Evolutionary conservation across 2,329 filamentous ascomycete genomes (phyloP), one percentile per base, ranked within the genome.

Genomic region (Xylariaceae sp.): DNA sequence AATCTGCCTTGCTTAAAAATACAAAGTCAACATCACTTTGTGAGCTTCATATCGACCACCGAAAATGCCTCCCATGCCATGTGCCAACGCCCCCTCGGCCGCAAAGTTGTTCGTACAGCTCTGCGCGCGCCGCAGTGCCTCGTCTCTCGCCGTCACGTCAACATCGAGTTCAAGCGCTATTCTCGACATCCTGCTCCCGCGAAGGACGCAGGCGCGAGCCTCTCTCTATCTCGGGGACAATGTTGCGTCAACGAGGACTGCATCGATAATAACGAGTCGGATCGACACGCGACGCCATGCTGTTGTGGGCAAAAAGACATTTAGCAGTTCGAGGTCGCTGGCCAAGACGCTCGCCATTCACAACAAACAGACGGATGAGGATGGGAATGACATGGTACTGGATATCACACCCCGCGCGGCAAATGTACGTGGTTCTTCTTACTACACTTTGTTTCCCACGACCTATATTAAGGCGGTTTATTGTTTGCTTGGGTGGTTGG

Each of bases 351-450:
- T 75, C 26, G 80, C 80, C 37, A 75, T 86, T 4, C 74, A 80
- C 62, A 96, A 98, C 71, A 90, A 92, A 0, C 86, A 88, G 65
- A 82, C 82, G 53, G 91, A 95, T 71, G 91, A 96, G 28, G 86
- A 93, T 53, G 94, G 94, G 23, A 88, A 91, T n/a, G 84, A 88
- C 17, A 92, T 96, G 87, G 78, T 79, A 66, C 82, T 99, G 21
- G 88, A 89, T 51, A 96, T 98, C 60, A 96, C 92, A 0, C 83
- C 90, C 2, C 85, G 93, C 45, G 94, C 94, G 36, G 88, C 90
- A 37, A 85, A 90, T 76, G 90, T 92, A 81, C 46, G 79, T 71
- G 3, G 26, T 53, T 8, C n/a, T 37, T 16, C 52, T 21, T n/a
- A 26, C 39, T 23, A n/a, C 16, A 36, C 40, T 36, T 12, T 36